Percentiles rank a stretch among this genome's conserved stretches.
Conservation (phyloP, 495 filamentous ascomycete genomes). For the Cercophora sp. region DNA sequence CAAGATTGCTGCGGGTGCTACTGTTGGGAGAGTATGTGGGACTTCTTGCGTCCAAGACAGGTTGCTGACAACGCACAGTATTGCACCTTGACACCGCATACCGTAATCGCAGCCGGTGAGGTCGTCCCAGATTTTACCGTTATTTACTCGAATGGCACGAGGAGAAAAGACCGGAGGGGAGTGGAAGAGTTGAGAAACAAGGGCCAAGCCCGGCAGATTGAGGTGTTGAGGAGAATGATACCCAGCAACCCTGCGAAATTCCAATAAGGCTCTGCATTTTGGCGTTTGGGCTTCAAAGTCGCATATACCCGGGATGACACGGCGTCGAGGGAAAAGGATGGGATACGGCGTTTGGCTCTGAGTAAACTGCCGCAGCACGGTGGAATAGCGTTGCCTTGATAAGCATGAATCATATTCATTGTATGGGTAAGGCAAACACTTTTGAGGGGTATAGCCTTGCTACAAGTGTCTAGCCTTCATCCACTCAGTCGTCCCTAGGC, state of each 20-base stretch:
- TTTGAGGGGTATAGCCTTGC: neutral
- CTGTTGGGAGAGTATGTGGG: slow-evolving; percentile 60
- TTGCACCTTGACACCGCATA: slow-evolving; percentile 48
- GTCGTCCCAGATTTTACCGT: slow-evolving; percentile 62
- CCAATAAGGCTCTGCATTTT: slow-evolving; percentile 20
- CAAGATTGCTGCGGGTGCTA: slow-evolving; percentile 55
- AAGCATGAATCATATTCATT: neutral
- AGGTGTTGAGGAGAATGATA: slow-evolving; percentile 59
- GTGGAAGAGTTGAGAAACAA: slow-evolving; percentile 51
- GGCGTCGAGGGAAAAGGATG: neutral
- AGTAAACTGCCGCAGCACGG: neutral
- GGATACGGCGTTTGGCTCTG: neutral
- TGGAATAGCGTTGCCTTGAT: neutral
- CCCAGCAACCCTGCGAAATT: slow-evolving; percentile 61
- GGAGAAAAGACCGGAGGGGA: slow-evolving; percentile 54
- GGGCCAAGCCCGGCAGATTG: slow-evolving; percentile 57
- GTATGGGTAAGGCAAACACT: neutral
- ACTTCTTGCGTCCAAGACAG: neutral
- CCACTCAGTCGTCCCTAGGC: slow-evolving; percentile 86
- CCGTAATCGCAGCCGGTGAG: slow-evolving; percentile 49
- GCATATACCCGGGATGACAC: too few relatives aligned
- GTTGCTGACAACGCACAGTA: slow-evolving; percentile 36
- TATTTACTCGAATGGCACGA: slow-evolving; percentile 55
- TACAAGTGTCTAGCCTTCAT: slow-evolving; percentile 59
- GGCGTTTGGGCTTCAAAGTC: too few relatives aligned